phyloP scores from a whole-genome alignment of 805 yeast genomes.

The Debaryomyces castellii region DNA sequence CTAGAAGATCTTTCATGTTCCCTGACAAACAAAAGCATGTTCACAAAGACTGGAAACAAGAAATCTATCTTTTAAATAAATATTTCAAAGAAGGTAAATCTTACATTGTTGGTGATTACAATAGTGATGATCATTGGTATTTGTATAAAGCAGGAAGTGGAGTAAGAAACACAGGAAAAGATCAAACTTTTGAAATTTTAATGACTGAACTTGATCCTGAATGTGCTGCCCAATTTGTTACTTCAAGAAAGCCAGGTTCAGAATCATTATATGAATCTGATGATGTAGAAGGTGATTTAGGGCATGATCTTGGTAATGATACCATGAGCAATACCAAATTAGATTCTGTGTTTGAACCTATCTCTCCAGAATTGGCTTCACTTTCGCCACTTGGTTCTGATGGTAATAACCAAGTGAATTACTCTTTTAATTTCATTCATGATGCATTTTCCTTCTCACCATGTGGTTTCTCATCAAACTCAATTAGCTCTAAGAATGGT shows the following conservation, averaged over 20 bases:
- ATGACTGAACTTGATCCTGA: slow-evolving; percentile 79
- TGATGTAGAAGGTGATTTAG: slow-evolving; percentile 61
- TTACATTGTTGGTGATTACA: slow-evolving; percentile 74
- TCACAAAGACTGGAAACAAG: slow-evolving; percentile 83
- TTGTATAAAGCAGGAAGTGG: slow-evolving; percentile 62
- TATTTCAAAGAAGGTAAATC: slow-evolving; percentile 61
- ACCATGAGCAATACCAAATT: slow-evolving; percentile 66
- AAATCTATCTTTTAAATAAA: slow-evolving; percentile 65
- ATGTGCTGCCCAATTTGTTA: slow-evolving; percentile 58
- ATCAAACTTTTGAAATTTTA: slow-evolving; percentile 82
- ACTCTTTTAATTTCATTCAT: slow-evolving; percentile 46
- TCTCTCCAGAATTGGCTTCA: no score
- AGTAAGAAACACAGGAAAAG: slow-evolving; percentile 24
- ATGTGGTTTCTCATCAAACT: slow-evolving; percentile 92
- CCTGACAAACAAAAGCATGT: slow-evolving; percentile 81
- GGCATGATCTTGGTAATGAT: slow-evolving; percentile 74
- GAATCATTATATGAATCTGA: slow-evolving; percentile 37
- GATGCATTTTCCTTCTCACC: slow-evolving; percentile 93
- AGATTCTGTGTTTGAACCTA: slow-evolving; percentile 55
- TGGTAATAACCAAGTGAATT: neutral
- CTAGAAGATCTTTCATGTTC: slow-evolving; percentile 90
- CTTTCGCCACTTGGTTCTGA: no score
- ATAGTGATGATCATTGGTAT: slow-evolving; percentile 87
- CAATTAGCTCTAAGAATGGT: slow-evolving; percentile 53
- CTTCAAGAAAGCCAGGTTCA: slow-evolving; percentile 47